Evolutionary conservation across 2,329 filamentous ascomycete species (phyloP), one percentile per base, ranked within the genome.

Genomic region (Paecilomyces sp.): DNA sequence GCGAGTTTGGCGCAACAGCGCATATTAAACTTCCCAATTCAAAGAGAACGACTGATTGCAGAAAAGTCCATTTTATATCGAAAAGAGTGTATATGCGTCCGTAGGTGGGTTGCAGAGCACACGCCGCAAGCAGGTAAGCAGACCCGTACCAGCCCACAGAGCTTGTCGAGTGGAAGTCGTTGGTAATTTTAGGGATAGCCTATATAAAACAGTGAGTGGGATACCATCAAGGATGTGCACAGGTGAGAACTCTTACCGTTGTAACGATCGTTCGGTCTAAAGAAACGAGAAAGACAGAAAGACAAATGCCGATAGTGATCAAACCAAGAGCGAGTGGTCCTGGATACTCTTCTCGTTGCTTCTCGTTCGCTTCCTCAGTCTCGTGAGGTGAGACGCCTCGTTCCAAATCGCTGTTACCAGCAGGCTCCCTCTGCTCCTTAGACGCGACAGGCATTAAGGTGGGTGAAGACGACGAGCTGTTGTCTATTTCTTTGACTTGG

Each of bases 181-280:
- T 77, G 0, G 80, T 81, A 58, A 82, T 81, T 56, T 72, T 70
- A 2, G 80, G 80, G 57, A 81, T 75, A 12, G 80, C 72, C 71
- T 74, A 13, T 13, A 15, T 24, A 34, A 15, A 25, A 30, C n/a
- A n/a, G 34, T 51, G 4, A 15, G 9, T 31, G 8, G 18, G n/a
- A 58, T 51, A 53, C 47, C 30, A 51, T 11, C n/a, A 50, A 36
- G 33, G 30, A 13, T n/a, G n/a, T n/a, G 9, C 25, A 13, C 3
- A 9, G 3, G 18, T 33, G 22, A 54, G 1, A 12, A 25, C 15
- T 54, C 59, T 18, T 60, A 67, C 64, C 24, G 65, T 65, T 13
- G 62, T 66, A 54, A 67, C 64, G 53, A 66, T 67, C 51, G 59
- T 65, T 59, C 66, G 57, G 57, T 70, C 66, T n/a, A 71, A 57